phyloP scores from a whole-genome alignment of 768 basidiomycete species.

The Pulveroboletus sp. region DNA sequence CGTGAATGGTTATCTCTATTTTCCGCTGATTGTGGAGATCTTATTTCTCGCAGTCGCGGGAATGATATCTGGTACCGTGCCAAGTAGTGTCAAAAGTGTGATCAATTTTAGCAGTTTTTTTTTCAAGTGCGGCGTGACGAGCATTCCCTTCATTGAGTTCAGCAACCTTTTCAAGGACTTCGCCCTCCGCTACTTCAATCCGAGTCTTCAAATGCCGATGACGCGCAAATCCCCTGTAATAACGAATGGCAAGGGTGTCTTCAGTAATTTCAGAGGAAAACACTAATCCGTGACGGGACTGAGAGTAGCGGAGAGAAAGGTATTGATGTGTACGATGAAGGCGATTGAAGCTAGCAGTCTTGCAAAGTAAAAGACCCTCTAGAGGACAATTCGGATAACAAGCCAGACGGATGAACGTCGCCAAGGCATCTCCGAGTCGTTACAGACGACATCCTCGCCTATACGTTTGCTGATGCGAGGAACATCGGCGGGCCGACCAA shows the following conservation, averaged over 20 bases:
- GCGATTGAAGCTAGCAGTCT: constrained; percentile 25
- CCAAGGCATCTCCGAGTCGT: constrained; percentile 40
- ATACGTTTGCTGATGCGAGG: constrained; percentile 40
- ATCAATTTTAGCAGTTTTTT: constrained; percentile 1
- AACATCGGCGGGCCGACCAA: constrained; percentile 30
- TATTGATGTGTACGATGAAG: constrained; percentile 29
- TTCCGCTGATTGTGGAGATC: constrained; percentile 10
- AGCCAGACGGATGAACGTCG: constrained; percentile 52
- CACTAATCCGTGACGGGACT: constrained; percentile 26
- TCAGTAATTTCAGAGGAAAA: constrained; percentile 25
- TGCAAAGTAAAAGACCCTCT: constrained; percentile 29
- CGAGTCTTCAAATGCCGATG: constrained; percentile 24
- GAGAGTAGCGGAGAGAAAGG: constrained; percentile 29
- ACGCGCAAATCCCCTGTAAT: constrained; percentile 24
- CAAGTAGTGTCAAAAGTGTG: neutral
- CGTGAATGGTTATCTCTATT: constrained; percentile 37
- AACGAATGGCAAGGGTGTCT: constrained; percentile 34
- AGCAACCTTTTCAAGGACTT: constrained; percentile 21
- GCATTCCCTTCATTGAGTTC: constrained; percentile 28
- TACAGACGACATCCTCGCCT: constrained; percentile 46
- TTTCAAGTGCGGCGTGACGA: constrained; percentile 17
- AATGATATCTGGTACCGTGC: neutral
- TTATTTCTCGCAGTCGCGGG: constrained; percentile 31
- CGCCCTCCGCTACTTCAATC: constrained; percentile 30
- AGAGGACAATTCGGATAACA: constrained; percentile 42